Base-by-base conservation (phyloP, 768 basidiomycete genomes). In the Trametes punicea region DNA sequence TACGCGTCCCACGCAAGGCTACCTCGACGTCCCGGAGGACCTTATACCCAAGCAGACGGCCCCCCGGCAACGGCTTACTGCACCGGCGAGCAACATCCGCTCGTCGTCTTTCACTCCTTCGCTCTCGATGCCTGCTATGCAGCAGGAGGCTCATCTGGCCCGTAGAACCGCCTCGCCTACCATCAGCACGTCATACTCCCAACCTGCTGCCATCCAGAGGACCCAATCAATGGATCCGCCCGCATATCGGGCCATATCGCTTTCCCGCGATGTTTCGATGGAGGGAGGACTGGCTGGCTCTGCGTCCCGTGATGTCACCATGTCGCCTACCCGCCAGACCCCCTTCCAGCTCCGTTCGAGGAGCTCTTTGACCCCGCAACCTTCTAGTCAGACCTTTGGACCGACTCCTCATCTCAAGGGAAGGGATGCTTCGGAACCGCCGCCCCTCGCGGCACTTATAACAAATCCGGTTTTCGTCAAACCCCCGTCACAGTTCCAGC, bases 221-320 rank as follows among this genome's bases (percentile, higher is more conserved):
- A 88, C 85, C 26, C 86, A 87, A 82, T 87, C 87, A 41, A 81
- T 87, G 67, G 88, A 90, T 69, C 87, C 85, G 50, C 66, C 59
- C 59, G 51, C 62, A 33, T 55, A 62, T 51, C 41, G 67, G 23
- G 67, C 71, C 30, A 67, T 74, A 75, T 66, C 73, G 44, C 58
- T 70, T 21, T 67, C 69, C 13, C 71, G 73, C 44, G 72, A 73
- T 55, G 64, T 68, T 38, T 77, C 83, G 65, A 78, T 80, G 74
- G 69, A 74, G 70, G 64, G 65, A 64, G 61, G 50, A 51, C 62
- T 67, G 50, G 64, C 69, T 45, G 68, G 67, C 45, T 66, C 59
- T 48, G 59, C 66, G 54, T 46, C 69, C 42, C 74, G 73, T 41
- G 78, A 81, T 57, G 59, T 70, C 58, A 79, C 82, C 27, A 70